Evolutionary conservation across 2,329 filamentous ascomycete genomes (phyloP), one percentile per base, ranked within the genome.

Genomic region (Calonectria ilicicola): DNA sequence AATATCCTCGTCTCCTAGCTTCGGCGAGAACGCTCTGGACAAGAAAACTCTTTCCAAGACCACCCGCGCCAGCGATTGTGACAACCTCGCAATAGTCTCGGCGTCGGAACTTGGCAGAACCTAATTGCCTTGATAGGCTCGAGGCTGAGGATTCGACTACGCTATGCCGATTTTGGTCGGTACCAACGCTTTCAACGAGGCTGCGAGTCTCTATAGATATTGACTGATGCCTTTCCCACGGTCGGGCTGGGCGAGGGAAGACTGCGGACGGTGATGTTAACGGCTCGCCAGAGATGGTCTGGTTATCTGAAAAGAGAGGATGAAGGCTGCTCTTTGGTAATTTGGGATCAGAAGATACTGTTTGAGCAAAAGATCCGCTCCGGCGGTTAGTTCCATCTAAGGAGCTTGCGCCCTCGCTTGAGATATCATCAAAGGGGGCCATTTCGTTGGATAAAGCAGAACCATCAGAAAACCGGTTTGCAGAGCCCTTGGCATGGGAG

Each of bases 81-180:
- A 93, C 84, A 29, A 93, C 87, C 77, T 93, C 91, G 77, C 91
- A 93, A 65, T 92, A 91, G 2, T 91, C 91, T 27, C 89, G 88
- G 47, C 90, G 86, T 38, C 89, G 86, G 71, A 92, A 92, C 78
- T 92, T 93, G 72, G 88, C 86, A 19, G 87, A 86, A 1, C 88
- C 87, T 10, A 91, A 81, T 72, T 90, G 89, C 42, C 88, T 86
- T 2, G 89, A 90, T 42, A 91, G 83, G 67, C 86, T 90, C 3
- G 84, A 85, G 0, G 86, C 82, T 0, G 87, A 83, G 5, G 86
- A 85, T 5, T 91, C 89, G 1, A 85, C 83, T 3, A 84, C 75
- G 53, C 85, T 84, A 29, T 86, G 82, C 15, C 88, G 85, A 26
- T 80, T 81, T 8, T 85, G 84, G 15, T 89, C 89, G 2, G 82